Percentiles rank a stretch among this genome's conserved stretches.
Evolutionary conservation across 306 rosid genomes (phyloP).

Genomic region (Canavalia gladiata): DNA sequence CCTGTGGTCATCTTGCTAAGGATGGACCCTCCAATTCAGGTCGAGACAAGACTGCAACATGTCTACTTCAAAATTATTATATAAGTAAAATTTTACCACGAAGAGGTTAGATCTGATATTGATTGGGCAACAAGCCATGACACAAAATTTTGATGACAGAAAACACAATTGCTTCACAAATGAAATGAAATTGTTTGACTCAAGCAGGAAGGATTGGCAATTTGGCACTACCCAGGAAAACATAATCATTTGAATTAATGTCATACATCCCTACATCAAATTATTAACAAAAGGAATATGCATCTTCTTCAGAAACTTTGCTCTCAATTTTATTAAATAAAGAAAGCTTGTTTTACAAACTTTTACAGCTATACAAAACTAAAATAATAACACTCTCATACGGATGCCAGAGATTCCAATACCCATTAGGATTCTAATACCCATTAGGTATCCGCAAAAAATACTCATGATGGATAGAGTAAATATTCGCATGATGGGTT

Average conservation of each 20-base stretch:
- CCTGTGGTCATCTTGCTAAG: not conserved
- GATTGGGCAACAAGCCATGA: not conserved
- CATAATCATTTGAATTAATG: not conserved
- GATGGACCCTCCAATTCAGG: not conserved
- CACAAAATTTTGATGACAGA: slow-evolving; percentile 10
- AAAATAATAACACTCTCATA: not conserved
- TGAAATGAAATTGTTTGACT: not conserved
- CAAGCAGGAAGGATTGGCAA: slow-evolving; percentile 28
- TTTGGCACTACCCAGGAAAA: slow-evolving; percentile 8
- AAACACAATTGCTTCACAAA: slow-evolving; percentile 18
- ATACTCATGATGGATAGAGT: too few relatives aligned
- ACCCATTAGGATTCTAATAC: too few relatives aligned
- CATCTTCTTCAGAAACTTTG: not conserved
- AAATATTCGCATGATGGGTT: too few relatives aligned
- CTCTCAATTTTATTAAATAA: not conserved
- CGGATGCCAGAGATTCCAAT: too few relatives aligned
- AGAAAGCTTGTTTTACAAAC: not conserved
- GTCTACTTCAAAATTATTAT: not conserved
- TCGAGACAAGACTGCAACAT: not conserved
- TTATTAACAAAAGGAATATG: not conserved
- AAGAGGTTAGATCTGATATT: not conserved
- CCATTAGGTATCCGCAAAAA: too few relatives aligned
- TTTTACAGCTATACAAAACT: not conserved
- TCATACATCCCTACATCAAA: not conserved
- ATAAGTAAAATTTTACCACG: not conserved